These are phyloP conservation scores for Solanum boliviense DNA, from an alignment of 257 asterid species.

Conservation along the genomic window DNA sequence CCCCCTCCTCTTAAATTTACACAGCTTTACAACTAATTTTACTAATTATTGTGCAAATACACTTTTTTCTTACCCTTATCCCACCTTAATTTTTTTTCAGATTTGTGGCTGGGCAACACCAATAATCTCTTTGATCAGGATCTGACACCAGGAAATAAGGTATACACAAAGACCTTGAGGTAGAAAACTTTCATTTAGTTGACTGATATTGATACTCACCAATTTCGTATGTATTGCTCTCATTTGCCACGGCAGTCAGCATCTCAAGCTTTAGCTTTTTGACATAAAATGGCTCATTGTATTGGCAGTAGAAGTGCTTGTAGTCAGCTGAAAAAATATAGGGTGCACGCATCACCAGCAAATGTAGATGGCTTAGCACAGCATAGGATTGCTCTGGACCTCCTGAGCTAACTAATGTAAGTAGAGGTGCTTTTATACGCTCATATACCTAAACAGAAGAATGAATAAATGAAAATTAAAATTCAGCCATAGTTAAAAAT, in stretches of 20 bases:
- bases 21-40: not conserved
- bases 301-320: slow-evolving; percentile 98
- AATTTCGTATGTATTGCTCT: slow-evolving; percentile 91
- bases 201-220: slow-evolving; percentile 33
- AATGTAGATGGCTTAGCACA: slow-evolving; percentile 88
- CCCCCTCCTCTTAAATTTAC: not conserved
- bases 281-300: slow-evolving; percentile 95
- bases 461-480: not conserved
- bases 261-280: slow-evolving; percentile 96
- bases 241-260: slow-evolving; percentile 98
- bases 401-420: slow-evolving; percentile 96
- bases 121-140: not conserved
- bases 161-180: not conserved
- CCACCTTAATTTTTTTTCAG: not conserved
- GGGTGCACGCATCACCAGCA: slow-evolving; percentile 97
- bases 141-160: not conserved
- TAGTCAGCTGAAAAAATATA: slow-evolving; percentile 88
- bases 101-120: not conserved
- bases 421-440: slow-evolving; percentile 98
- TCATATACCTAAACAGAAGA: slow-evolving; percentile 66
- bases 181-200: not conserved
- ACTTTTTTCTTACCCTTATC: not conserved
- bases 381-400: slow-evolving; percentile 98
- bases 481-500: not conserved
- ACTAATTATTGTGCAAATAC: not conserved